Evolutionary conservation across 176 grass and related monocot species (phyloP), one percentile per base, ranked within the genome.

Genomic region (Dactylis glomerata): DNA sequence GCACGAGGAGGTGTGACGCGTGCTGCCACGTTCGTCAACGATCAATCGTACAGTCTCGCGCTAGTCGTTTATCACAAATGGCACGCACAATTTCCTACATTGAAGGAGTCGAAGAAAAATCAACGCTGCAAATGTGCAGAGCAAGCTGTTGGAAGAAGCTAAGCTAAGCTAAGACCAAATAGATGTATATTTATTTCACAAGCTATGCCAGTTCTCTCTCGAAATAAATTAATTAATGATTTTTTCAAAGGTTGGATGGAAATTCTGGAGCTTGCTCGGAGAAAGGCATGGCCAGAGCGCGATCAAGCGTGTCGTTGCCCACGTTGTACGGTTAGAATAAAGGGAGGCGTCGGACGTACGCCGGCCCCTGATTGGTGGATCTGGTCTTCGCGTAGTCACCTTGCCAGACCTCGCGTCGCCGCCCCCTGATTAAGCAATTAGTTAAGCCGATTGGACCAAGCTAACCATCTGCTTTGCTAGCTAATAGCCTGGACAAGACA

Each of bases 361-460:
- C 42, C 75, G 26, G 28, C 19, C 85, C 65, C 82, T 84, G 20
- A 86, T 86, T 81, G 86, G 86, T 94, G 88, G 89, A 84, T 91
- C 92, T 89, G 92, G 86, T 94, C 88, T 83, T 89, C 92, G 13
- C 81, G 86, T 30, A 81, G 88, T 94, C 92, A 82, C 76, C 88
- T 38, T 68, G 56, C 40, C 36, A 14, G 59, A 50, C 31, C 17
- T 68, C 52, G 15, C 12, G 33, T 42, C 7, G 8, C 58, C 57
- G 50, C 6, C 42, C 45, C 23, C 47, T 73, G 26, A 83, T 78
- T 58, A 45, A 57, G n/a, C 11, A 31, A 28, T 37, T 31, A 32
- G 12, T 50, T 41, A 44, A 27, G 14, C 51, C 12, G 11, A 32
- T 55, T 41, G 16, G 36, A 72, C 80, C 14, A 64, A 71, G 7